Base-by-base conservation (phyloP, 495 filamentous ascomycete genomes). In the Annulohypoxylon moriforme region DNA sequence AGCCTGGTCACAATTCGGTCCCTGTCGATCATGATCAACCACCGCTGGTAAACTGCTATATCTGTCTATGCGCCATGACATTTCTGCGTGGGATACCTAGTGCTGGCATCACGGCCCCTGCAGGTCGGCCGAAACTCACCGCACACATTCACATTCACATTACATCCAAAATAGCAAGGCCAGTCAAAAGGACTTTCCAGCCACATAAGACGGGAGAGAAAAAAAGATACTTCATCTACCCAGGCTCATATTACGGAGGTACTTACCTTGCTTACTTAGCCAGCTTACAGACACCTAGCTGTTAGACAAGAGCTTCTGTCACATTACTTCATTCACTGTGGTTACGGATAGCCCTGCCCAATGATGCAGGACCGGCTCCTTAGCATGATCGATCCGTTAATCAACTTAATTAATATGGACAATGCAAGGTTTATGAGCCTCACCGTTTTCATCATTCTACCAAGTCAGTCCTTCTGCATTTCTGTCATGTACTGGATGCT, bases 21-120 rank as follows among this genome's bases (percentile, higher is more conserved):
- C 70, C 70, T 73, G 70, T 69, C 60, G 70, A 73, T 73, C 71
- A 56, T 62, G 60, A 65, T 73, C 65, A 73, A 62, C 57, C 9
- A 61, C 40, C n/a, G 40, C 46, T 56, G 52, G 31, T 14, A 52
- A 13, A 25, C 50, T 49, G 22, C 16, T 72, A 67, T 16, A 29
- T n/a, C n/a, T 16, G 36, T 14, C 36, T 49, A 66, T 69, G 66
- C 66, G 57, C 66, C 62, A 69, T 69, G 65, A 66, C 56, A 61
- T 64, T 62, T 46, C 22, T 53, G 14, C 20, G 42, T 52, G 57
- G 57, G 57, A 73, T 60, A 52, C 42, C 52, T 24, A 60, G 47
- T 8, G 24, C 25, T 68, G 55, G 47, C 60, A 64, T 68, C 36
- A 61, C 60, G 59, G 47, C 40, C 56, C 70, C 60, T 59, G 56